Base-by-base conservation (phyloP, 2,329 filamentous ascomycete genomes). In the Colletotrichum sp. region DNA sequence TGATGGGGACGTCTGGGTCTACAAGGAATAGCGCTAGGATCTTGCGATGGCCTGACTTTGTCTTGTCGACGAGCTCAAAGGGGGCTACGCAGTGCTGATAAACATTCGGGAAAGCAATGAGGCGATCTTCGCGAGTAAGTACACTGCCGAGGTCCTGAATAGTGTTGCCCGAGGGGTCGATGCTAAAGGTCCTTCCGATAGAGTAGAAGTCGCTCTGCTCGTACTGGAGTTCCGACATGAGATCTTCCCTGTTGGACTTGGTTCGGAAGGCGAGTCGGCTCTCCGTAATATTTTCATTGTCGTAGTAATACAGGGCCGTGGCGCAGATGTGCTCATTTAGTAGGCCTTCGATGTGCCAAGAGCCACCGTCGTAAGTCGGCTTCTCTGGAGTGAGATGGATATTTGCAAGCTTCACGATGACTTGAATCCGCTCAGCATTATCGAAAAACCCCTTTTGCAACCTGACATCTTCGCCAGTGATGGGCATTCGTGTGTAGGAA, bases 241-340 rank as follows among this genome's bases (percentile, higher is more conserved):
- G 64, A 0, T 84, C 78, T 60, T 85, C 79, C n/a, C 64, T 30
- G 32, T 86, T 79, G 16, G 85, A 80, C 1, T 79, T 75, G 18
- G 88, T 89, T 10, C 85, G 88, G 80, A 93, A 92, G 5, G 84
- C 82, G 7, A 94, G 85, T 6, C 79, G 80, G 63, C 86, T 87
- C 2, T 89, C 85, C 0, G 89, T 89, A 67, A 93, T 89, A 81
- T 95, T 95, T 0, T 92, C 87, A 62, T 81, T 84, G 75, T 92
- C 90, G 78, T 91, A 91, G 81, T 92, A 92, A 82, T 92, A 92
- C 21, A 94, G 84, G 1, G 92, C 90, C 0, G 91, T 92, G 0
- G 91, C 91, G 77, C 88, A 89, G 49, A 95, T 93, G 77, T 89
- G 90, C 81, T 94, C 92, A 78, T 94, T 94, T 9, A 87, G 78